phyloP scores from a whole-genome alignment of 352 stramenopile genomes.

The Globisporangium cystogenes region DNA sequence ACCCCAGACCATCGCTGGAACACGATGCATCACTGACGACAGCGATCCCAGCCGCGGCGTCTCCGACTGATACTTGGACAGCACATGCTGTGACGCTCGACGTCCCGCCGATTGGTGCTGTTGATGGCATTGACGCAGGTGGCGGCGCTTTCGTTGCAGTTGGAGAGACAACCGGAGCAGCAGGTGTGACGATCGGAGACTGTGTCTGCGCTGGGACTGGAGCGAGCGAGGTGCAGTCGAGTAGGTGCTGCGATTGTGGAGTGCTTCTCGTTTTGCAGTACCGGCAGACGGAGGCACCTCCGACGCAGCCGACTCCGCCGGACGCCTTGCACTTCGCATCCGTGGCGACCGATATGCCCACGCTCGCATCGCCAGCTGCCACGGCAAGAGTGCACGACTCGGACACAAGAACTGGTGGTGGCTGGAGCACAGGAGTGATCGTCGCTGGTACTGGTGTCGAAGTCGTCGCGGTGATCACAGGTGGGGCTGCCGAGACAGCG shows the following conservation, averaged over 20 bases:
- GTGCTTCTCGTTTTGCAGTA: slow-evolving; percentile 16
- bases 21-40: slow-evolving; percentile 13
- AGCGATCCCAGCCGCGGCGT: slow-evolving; percentile 11
- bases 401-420: not conserved
- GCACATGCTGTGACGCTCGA: slow-evolving; percentile 1
- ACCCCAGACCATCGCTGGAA: slow-evolving; percentile 7
- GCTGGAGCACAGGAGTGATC: not conserved
- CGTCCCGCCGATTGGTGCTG: not conserved
- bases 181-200: not conserved
- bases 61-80: slow-evolving; percentile 1
- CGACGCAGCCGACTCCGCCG: slow-evolving; percentile 9
- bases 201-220: not conserved
- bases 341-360: slow-evolving; percentile 10
- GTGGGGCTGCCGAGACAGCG: not conserved
- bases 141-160: not conserved
- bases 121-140: not conserved
- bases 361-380: slow-evolving; percentile 6
- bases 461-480: not conserved
- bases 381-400: slow-evolving; percentile 5
- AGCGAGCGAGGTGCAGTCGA: slow-evolving; percentile 6
- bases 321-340: slow-evolving; percentile 1
- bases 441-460: not conserved
- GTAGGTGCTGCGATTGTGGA: slow-evolving; percentile 8
- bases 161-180: not conserved
- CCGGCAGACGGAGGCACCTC: slow-evolving; percentile 5